Base-by-base conservation (phyloP, 805 yeast species). In the Saccharomycopsis amapae region DNA sequence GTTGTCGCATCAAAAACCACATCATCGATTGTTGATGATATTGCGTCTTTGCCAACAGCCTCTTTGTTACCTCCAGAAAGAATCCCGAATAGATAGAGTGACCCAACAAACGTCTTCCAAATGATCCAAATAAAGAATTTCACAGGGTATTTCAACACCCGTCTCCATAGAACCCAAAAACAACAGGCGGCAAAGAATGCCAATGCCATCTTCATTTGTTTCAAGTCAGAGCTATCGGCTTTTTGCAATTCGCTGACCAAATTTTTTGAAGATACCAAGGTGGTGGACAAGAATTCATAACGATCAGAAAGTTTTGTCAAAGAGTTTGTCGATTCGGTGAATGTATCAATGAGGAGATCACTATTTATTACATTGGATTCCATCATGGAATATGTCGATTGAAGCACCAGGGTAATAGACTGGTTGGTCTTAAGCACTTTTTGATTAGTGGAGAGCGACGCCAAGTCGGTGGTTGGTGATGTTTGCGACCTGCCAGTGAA, bases 361-460 rank as follows among this genome's bases (percentile, higher is more conserved):
- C 51, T 46, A 9, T 25, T 44, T 2, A 50, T 28, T 3, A 50
- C 53, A 19, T 50, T 50, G 7, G 53, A 31, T 34, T 47, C 51
- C 53, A 50, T 50, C 1, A 44, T 33, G n/a, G 44, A 33, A 25
- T 47, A 47, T 4, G 51, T 38, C 2, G 44, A 24, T 32, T 40
- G 46, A 3, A 50, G 31, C 26, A 33, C 30, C 13, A 46, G 34
- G 7, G 53, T 46, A 17, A 50, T 50, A 22, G 37, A 33, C 18
- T 40, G 42, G 34, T 50, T 50, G 9, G 53, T 44, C 30, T 50
- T 50, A 19, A 50, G 32, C 6, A 50, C 45, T 26, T 50, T 50
- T 35, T 50, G 40, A 32, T 50, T 48, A n/a, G 44, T 45, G 7
- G 44, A 32, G 15, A 50, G 34, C 3, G 32, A 26, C 32, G 43